Conservation (phyloP, 305 asterid species). For the Andrographis paniculata region DNA sequence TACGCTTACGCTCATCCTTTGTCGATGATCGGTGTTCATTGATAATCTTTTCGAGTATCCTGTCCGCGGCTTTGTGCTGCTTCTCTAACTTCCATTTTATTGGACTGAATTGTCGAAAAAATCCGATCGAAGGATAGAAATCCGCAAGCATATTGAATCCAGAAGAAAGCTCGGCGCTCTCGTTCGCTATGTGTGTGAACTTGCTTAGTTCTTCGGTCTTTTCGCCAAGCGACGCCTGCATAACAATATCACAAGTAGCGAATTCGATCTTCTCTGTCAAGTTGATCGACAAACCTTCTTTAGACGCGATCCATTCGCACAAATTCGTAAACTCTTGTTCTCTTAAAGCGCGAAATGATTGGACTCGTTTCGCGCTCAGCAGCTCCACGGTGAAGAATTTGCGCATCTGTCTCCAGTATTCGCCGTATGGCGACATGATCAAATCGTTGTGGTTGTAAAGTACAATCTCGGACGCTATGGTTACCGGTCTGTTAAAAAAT, state of each 20-base stretch:
- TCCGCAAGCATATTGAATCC: neutral
- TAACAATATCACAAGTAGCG: neutral
- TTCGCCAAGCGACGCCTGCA: neutral
- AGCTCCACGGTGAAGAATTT: neutral
- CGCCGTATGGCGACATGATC: neutral
- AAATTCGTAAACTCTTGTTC: neutral
- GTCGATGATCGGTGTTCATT: too few species aligned
- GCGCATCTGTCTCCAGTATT: conserved; percentile 2
- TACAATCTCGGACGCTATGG: neutral
- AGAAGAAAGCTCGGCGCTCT: neutral
- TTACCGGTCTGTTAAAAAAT: neutral
- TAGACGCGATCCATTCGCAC: neutral
- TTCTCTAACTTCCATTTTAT: neutral
- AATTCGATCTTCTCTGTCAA: neutral
- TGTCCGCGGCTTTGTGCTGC: neutral
- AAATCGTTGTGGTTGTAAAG: neutral
- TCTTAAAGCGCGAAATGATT: neutral
- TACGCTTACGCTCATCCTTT: neutral
- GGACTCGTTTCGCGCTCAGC: neutral
- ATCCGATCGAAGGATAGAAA: too few species aligned
- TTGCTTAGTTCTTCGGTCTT: neutral
- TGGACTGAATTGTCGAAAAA: too few species aligned
- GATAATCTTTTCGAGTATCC: too few species aligned
- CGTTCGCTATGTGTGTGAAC: neutral
- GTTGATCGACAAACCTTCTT: neutral